These are phyloP conservation scores for Bolboschoenus planiculmis DNA, from an alignment of 176 grass and related monocot genomes.

Conservation along the genomic window DNA sequence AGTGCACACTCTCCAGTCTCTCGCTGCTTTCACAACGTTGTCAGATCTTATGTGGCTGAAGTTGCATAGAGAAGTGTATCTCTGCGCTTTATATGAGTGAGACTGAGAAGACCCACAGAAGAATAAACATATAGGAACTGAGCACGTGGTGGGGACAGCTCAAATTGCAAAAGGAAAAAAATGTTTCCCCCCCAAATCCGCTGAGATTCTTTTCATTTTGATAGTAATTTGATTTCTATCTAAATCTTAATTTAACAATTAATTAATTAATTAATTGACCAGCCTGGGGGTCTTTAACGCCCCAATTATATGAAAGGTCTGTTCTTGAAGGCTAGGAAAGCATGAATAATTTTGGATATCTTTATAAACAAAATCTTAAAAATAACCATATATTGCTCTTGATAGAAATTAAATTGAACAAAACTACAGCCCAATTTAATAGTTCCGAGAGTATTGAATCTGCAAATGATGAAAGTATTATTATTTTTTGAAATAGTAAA, in stretches of 20 bases:
- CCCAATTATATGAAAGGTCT: too few species aligned
- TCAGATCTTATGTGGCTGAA: neutral
- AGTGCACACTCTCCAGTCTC: neutral
- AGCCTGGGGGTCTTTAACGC: neutral
- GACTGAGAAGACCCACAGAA: neutral
- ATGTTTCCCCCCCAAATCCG: slow-evolving; percentile 21
- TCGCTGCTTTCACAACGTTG: neutral
- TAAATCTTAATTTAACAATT: neutral
- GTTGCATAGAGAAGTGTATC: neutral
- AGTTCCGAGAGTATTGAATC: too few species aligned
- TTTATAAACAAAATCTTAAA: too few species aligned
- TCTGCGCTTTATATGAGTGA: neutral
- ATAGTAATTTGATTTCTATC: slow-evolving; percentile 10
- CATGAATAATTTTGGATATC: too few species aligned
- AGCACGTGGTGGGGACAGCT: neutral
- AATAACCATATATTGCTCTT: too few species aligned
- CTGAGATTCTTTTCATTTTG: neutral
- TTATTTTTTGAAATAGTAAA: too few species aligned
- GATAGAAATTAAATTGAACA: too few species aligned
- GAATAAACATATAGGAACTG: neutral
- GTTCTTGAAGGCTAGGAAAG: too few species aligned
- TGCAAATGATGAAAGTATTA: too few species aligned
- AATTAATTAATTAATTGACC: neutral
- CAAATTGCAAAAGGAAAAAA: slow-evolving; percentile 7
- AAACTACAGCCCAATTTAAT: too few species aligned